phyloP scores from a whole-genome alignment of 2,329 filamentous ascomycete genomes.

The Botryotinia calthae region DNA sequence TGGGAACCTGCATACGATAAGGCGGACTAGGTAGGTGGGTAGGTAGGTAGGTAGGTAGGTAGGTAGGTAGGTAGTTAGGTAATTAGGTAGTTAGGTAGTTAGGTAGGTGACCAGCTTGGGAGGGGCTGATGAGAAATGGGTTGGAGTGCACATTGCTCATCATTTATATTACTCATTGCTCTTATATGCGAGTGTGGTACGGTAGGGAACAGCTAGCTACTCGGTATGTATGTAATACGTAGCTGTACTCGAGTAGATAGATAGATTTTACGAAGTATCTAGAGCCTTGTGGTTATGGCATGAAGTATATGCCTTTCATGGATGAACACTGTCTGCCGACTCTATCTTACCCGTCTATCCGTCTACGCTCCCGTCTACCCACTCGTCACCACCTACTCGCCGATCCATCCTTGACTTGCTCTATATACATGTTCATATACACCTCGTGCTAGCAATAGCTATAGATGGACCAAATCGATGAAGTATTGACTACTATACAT shows the following conservation, averaged over 20 bases:
- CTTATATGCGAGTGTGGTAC: no score
- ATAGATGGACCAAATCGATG: no score
- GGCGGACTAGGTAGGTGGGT: not conserved
- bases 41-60: not conserved
- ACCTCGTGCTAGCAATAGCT: no score
- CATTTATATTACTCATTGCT: no score
- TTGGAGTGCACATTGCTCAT: not conserved
- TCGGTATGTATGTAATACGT: no score
- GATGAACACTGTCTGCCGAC: no score
- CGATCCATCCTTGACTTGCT: not conserved
- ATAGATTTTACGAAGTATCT: no score
- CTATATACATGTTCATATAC: no score
- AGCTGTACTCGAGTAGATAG: no score
- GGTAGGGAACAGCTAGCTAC: no score
- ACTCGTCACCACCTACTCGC: not conserved
- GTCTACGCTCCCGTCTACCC: not conserved
- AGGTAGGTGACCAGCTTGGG: not conserved
- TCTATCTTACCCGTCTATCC: not conserved
- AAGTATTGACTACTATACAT: not conserved
- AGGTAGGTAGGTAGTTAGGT: no score
- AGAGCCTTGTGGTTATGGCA: not conserved
- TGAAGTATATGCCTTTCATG: not conserved
- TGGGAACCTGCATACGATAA: conserved; percentile 2
- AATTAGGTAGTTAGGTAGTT: not conserved
- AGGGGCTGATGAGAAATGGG: not conserved